A percentile compares a stretch with the other conserved stretches of the same genome.
phyloP scores from a whole-genome alignment of 2,329 filamentous ascomycete species.

The Nectriaceae sp. region DNA sequence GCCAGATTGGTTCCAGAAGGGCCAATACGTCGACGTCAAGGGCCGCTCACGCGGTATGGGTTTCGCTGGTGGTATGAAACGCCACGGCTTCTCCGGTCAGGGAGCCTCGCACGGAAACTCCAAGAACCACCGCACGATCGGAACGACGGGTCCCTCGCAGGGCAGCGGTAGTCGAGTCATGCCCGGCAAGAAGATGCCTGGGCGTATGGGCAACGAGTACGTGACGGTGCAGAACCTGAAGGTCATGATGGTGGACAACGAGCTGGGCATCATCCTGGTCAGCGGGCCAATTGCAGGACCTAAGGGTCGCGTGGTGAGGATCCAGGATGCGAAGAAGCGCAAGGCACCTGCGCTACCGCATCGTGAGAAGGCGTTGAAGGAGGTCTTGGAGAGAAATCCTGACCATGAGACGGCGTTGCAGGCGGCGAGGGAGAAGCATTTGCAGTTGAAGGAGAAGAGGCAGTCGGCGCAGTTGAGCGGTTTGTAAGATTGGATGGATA shows the following conservation, averaged over 20 bases:
- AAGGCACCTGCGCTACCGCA: constrained; percentile 53
- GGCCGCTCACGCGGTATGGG: constrained; percentile 84
- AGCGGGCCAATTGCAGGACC: constrained; percentile 86
- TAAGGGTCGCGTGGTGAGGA: constrained; percentile 79
- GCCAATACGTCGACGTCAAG: constrained; percentile 86
- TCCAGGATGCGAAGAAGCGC: constrained; percentile 93
- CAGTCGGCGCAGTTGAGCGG: constrained; percentile 28
- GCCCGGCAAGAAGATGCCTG: constrained; percentile 97
- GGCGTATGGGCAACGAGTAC: constrained; percentile 87
- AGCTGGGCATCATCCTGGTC: constrained; percentile 85
- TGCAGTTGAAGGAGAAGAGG: constrained; percentile 55
- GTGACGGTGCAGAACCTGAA: constrained; percentile 91
- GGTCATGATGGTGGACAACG: constrained; percentile 83
- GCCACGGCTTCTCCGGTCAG: constrained; percentile 87
- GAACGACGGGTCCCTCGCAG: constrained; percentile 86
- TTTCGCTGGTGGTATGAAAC: constrained; percentile 97
- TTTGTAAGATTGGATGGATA: constrained; percentile 21
- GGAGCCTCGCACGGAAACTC: constrained; percentile 94
- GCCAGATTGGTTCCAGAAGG: constrained; percentile 89
- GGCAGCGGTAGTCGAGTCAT: constrained; percentile 89
- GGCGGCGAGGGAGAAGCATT: constrained; percentile 50
- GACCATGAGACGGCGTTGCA: constrained; percentile 48
- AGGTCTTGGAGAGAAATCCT: constrained; percentile 49
- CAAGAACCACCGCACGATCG: constrained; percentile 88
- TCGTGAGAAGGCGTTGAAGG: constrained; percentile 46